phyloP scores from a whole-genome alignment of 805 yeast species.

The Lachancea kluyveri region DNA sequence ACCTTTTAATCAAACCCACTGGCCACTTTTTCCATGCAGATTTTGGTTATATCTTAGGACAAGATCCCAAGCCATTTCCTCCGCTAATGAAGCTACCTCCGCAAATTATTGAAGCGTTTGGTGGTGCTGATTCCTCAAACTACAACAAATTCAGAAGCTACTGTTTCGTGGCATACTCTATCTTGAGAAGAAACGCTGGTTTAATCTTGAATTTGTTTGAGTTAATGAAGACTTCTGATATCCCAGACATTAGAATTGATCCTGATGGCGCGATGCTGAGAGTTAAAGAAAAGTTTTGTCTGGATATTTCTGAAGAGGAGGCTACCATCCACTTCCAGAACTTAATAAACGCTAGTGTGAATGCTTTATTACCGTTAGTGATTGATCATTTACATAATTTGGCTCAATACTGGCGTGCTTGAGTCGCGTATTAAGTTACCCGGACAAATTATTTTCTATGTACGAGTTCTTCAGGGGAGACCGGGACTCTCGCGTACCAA shows the following conservation, averaged over 20 bases:
- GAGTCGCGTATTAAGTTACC: no score
- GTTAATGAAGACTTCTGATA: conserved; percentile 87
- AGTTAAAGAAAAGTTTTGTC: conserved; percentile 88
- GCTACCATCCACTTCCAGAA: conserved; percentile 93
- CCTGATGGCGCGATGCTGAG: conserved; percentile 82
- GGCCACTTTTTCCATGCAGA: conserved; percentile 96
- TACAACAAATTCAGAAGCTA: conserved; percentile 83
- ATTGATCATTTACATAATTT: conserved; percentile 91
- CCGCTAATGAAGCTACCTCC: conserved; percentile 97
- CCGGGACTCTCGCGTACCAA: no score
- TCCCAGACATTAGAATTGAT: conserved; percentile 83
- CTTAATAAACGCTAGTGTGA: conserved; percentile 88
- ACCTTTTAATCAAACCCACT: conserved; percentile 72
- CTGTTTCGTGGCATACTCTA: conserved; percentile 91
- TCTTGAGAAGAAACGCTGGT: conserved; percentile 82
- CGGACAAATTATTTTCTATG: no score
- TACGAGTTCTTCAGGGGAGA: no score
- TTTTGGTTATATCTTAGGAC: conserved; percentile 92
- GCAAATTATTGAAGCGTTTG: conserved; percentile 96
- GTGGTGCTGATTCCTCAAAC: conserved; percentile 82
- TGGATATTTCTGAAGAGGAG: conserved; percentile 92
- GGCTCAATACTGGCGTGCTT: conserved; percentile 98
- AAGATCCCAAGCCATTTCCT: conserved; percentile 98
- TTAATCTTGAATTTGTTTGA: conserved; percentile 86
- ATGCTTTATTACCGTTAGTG: conserved; percentile 88